phyloP scores from a whole-genome alignment of 257 asterid species.

The Gynochthodes officinalis region DNA sequence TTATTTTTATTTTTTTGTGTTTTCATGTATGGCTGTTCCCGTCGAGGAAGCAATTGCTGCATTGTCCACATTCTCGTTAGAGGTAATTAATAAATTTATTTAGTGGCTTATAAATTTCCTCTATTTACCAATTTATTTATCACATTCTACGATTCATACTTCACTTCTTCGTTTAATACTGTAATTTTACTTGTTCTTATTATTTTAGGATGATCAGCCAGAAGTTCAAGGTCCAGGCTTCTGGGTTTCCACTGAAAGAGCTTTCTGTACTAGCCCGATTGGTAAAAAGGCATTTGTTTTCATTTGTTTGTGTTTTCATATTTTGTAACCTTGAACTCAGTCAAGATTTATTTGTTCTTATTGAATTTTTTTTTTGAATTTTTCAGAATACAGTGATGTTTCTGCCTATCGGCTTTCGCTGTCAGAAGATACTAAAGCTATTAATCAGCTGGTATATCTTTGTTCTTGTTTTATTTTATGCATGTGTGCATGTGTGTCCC shows the following conservation, averaged over 20 bases:
- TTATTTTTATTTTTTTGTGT: background rate
- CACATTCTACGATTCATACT: background rate
- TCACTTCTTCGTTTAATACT: background rate
- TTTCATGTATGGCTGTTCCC: slow-evolving; percentile 72
- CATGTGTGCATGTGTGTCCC: no score
- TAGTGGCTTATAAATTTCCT: background rate
- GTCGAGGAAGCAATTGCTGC: slow-evolving; percentile 99
- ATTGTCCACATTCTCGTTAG: slow-evolving; percentile 87
- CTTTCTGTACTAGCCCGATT: slow-evolving; percentile 82
- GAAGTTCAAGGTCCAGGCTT: slow-evolving; percentile 96
- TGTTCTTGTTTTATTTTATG: background rate
- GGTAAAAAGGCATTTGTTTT: slow-evolving; percentile 34
- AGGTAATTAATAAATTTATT: slow-evolving; percentile 38
- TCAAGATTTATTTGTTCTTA: background rate
- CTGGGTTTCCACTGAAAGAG: slow-evolving; percentile 88
- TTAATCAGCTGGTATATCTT: slow-evolving; percentile 80
- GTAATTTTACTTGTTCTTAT: slow-evolving; percentile 11
- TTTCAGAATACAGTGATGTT: slow-evolving; percentile 85
- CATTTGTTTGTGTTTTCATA: background rate
- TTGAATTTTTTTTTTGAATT: background rate
- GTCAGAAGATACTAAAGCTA: slow-evolving; percentile 92
- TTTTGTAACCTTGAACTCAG: slow-evolving; percentile 8
- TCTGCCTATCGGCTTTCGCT: slow-evolving; percentile 91
- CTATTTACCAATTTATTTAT: background rate
- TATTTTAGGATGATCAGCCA: slow-evolving; percentile 80